These are phyloP conservation scores for Colletotrichum scovillei DNA, from an alignment of 2,329 filamentous ascomycete species.

Conservation along the genomic window DNA sequence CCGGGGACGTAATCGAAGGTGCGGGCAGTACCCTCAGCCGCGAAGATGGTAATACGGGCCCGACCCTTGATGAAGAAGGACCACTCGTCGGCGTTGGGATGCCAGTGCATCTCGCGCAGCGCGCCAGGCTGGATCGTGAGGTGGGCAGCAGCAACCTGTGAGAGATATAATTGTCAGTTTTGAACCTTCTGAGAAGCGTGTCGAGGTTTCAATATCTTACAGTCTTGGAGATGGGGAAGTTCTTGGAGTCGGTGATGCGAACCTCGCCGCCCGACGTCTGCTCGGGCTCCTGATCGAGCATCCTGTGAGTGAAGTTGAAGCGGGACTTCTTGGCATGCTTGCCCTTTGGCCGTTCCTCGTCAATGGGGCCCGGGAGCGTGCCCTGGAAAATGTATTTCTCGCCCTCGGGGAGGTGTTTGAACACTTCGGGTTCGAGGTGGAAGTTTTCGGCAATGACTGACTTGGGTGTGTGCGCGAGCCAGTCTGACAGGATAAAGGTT, in stretches of 20 bases:
- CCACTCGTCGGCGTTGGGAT: conserved; percentile 84
- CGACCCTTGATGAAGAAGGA: conserved; percentile 80
- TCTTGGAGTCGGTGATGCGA: conserved; percentile 79
- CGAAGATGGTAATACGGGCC: conserved; percentile 81
- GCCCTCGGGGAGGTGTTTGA: conserved; percentile 72
- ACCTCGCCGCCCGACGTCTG: conserved; percentile 76
- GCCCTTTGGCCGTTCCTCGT: conserved; percentile 71
- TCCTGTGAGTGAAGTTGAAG: conserved; percentile 76
- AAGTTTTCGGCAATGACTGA: conserved; percentile 82
- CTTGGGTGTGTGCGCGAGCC: conserved; percentile 78
- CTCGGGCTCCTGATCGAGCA: conserved; percentile 76
- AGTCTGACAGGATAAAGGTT: conserved; percentile 80
- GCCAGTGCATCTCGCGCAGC: conserved; percentile 86
- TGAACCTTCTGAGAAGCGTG: neutral
- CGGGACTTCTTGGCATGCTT: conserved; percentile 74
- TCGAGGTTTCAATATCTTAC: neutral
- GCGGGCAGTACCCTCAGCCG: conserved; percentile 73
- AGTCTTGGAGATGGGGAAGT: conserved; percentile 79
- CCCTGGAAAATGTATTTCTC: conserved; percentile 86
- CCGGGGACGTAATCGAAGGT: conserved; percentile 83
- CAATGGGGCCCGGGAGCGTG: conserved; percentile 70
- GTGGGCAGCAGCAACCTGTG: conserved; percentile 73
- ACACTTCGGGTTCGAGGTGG: conserved; percentile 76
- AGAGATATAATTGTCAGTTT: neutral
- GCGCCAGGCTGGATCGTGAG: conserved; percentile 78